Evolutionary conservation across 2,329 filamentous ascomycete genomes (phyloP).

Genomic region (Aspergillus carbonarius): DNA sequence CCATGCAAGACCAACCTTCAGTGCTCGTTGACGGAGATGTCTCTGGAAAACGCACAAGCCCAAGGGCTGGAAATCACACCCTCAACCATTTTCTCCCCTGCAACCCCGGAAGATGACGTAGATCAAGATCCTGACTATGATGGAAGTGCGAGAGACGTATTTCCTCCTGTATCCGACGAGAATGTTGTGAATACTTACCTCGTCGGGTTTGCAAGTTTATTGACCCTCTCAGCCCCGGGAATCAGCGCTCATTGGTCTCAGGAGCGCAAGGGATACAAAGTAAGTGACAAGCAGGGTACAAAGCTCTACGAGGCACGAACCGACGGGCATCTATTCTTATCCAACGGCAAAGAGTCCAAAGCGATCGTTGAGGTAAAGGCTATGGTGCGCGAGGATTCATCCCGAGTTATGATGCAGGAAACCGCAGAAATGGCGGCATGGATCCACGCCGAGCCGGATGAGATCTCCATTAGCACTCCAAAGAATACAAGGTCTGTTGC

Average conservation of each 20-base stretch:
- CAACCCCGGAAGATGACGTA: not conserved
- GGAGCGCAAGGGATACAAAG: not conserved
- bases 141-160: not conserved
- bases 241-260: not conserved
- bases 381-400: not conserved
- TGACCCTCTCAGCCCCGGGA: not conserved
- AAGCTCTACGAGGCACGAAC: not conserved
- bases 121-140: not conserved
- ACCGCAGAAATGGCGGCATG: not conserved
- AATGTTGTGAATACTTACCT: not conserved
- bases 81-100: not conserved
- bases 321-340: not conserved
- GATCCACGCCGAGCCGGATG: not conserved
- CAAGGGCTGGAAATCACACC: too few species aligned
- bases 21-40: too few species aligned
- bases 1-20: too few species aligned
- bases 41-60: too few species aligned
- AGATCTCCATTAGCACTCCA: too few species aligned
- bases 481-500: not conserved
- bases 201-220: not conserved
- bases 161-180: not conserved
- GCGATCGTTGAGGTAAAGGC: not conserved
- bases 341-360: not conserved
- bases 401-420: not conserved
- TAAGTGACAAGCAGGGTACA: not conserved